Evolutionary conservation across 371 early-diverging fungal genomes (phyloP).

Genomic region (Actinomortierella wolfii): DNA sequence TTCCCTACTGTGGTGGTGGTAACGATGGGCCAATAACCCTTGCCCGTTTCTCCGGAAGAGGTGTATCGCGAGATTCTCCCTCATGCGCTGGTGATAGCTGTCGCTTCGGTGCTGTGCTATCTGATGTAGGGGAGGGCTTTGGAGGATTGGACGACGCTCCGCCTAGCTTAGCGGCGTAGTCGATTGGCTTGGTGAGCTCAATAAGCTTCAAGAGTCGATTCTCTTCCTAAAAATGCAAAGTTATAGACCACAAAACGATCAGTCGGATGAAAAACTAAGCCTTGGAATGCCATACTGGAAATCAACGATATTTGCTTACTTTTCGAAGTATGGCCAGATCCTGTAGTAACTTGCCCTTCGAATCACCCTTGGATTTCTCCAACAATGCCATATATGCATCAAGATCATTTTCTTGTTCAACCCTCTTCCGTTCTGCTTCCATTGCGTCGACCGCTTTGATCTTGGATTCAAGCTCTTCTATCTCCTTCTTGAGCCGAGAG

Average conservation of each 20-base stretch:
- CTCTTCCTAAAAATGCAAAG: constrained; percentile 57
- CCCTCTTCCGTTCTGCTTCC: constrained; percentile 31
- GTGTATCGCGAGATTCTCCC: too few species aligned
- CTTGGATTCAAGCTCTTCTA: constrained; percentile 37
- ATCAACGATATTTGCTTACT: too few species aligned
- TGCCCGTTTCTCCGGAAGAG: too few species aligned
- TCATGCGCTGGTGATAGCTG: too few species aligned
- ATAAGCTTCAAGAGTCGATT: constrained; percentile 58
- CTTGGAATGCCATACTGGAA: too few species aligned
- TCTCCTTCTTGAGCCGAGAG: constrained; percentile 6
- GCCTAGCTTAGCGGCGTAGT: constrained; percentile 38
- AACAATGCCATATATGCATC: constrained; percentile 61
- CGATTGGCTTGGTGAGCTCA: constrained; percentile 58
- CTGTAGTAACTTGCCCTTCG: constrained; percentile 52
- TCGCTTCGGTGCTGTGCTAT: too few species aligned
- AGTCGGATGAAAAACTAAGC: too few species aligned
- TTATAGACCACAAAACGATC: too few species aligned
- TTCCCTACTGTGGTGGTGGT: too few species aligned
- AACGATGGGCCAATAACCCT: too few species aligned
- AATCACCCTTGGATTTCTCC: constrained; percentile 27
- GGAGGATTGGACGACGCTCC: too few species aligned
- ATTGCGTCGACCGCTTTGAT: constrained; percentile 34
- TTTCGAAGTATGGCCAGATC: constrained; percentile 54
- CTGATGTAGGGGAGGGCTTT: too few species aligned
- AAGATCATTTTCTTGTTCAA: constrained; percentile 60